Percentiles rank a stretch among this genome's conserved stretches.
These are phyloP conservation scores for Akanthomyces muscarius DNA, from an alignment of 2,329 filamentous ascomycete species.

Conservation along the genomic window DNA sequence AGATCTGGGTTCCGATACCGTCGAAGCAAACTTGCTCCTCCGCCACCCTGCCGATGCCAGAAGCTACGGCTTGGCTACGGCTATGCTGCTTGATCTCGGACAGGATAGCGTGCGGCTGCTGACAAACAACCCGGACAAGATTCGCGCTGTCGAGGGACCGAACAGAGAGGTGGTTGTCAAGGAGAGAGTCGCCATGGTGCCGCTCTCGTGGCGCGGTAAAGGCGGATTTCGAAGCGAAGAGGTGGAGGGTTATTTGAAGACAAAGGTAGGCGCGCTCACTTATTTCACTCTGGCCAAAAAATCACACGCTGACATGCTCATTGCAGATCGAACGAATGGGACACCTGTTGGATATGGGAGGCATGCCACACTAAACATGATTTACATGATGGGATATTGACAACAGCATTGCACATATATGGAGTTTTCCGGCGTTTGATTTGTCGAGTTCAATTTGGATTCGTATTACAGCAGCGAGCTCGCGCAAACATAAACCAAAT, in stretches of 20 bases:
- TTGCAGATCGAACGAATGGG: constrained; percentile 80
- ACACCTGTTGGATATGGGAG: constrained; percentile 64
- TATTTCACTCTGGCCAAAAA: background rate
- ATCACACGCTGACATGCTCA: constrained; percentile 22
- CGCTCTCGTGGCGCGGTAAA: constrained; percentile 83
- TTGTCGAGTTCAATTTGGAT: background rate
- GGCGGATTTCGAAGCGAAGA: constrained; percentile 82
- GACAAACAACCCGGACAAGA: constrained; percentile 98
- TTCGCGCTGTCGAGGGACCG: constrained; percentile 88
- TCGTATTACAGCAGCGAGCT: constrained; percentile 2
- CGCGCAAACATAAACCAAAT: constrained; percentile 1
- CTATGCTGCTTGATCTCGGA: constrained; percentile 85
- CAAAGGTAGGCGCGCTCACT: constrained; percentile 61
- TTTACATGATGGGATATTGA: background rate
- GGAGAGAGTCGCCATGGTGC: constrained; percentile 93
- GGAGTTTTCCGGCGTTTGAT: constrained; percentile 13
- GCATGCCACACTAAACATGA: constrained; percentile 17
- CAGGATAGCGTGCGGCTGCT: constrained; percentile 73
- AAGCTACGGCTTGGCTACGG: constrained; percentile 93
- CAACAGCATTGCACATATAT: constrained; percentile 17
- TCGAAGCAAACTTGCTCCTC: constrained; percentile 88
- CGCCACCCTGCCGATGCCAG: constrained; percentile 91
- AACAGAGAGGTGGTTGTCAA: constrained; percentile 81
- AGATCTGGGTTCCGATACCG: constrained; percentile 94
- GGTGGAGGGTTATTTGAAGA: constrained; percentile 89